A percentile compares a stretch with the other conserved stretches of the same genome.
These are phyloP conservation scores for Pinus tabuliformis DNA, from an alignment of 75 land plant species.

Conservation along the genomic window DNA sequence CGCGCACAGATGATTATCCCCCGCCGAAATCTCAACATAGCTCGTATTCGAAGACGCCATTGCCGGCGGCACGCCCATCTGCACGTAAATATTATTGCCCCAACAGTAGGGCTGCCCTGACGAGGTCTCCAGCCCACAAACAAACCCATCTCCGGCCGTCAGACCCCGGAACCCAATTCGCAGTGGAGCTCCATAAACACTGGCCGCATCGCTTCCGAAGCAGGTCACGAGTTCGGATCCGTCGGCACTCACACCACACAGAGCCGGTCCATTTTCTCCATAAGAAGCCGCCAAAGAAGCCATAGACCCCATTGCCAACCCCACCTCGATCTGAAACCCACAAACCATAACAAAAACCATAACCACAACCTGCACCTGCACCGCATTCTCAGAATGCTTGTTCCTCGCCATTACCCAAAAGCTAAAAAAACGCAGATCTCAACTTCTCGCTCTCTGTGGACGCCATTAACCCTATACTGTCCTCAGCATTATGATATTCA, in stretches of 20 bases:
- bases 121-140: conserved; percentile 61
- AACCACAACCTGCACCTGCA: not conserved
- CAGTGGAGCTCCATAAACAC: conserved; percentile 69
- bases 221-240: conserved; percentile 63
- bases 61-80: conserved; percentile 64
- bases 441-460: not conserved
- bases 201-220: conserved; percentile 67
- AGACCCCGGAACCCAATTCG: conserved; percentile 47
- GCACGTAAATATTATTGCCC: conserved; percentile 68
- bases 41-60: conserved; percentile 24
- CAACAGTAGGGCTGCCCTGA: conserved; percentile 68
- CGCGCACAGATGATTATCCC: conserved; percentile 78
- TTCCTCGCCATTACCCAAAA: not conserved
- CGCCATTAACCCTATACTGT: not conserved
- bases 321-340: not conserved
- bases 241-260: conserved; percentile 56
- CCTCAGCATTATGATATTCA: not conserved
- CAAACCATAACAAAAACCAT: not conserved
- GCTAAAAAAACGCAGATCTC: not conserved
- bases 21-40: conserved; percentile 68
- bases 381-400: no score
- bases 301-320: conserved; percentile 55
- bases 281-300: conserved; percentile 72
- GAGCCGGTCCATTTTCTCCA: conserved; percentile 70
- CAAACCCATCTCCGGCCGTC: conserved; percentile 76